These are phyloP conservation scores for Backusella sp. DNA, from an alignment of 192 early-diverging fungal genomes.

Conservation along the genomic window DNA sequence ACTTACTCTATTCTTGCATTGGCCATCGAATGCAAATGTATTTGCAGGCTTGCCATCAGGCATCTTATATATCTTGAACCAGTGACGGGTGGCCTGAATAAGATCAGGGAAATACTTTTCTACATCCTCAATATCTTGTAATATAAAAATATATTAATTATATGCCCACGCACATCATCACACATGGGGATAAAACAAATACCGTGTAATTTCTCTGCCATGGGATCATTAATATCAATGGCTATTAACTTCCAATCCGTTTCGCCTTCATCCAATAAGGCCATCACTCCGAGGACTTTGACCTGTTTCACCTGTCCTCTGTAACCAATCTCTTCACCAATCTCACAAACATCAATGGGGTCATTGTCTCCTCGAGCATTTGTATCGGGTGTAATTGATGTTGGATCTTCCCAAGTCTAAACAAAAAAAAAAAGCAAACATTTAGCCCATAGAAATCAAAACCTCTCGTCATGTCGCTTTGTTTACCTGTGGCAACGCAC, in stretches of 20 bases:
- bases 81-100: slow-evolving; percentile 94
- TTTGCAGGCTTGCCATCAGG: slow-evolving; percentile 99
- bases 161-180: background rate
- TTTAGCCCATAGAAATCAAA: background rate
- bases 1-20: slow-evolving; percentile 70
- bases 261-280: slow-evolving; percentile 97
- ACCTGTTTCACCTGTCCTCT: slow-evolving; percentile 98
- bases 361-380: slow-evolving; percentile 96
- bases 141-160: slow-evolving; percentile 48
- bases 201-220: slow-evolving; percentile 93
- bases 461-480: background rate
- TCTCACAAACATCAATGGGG: slow-evolving; percentile 97
- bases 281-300: slow-evolving; percentile 98
- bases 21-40: slow-evolving; percentile 95
- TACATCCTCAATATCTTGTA: slow-evolving; percentile 92
- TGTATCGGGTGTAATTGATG: slow-evolving; percentile 83
- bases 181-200: background rate
- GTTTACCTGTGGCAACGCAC: slow-evolving; percentile 91
- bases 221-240: slow-evolving; percentile 96
- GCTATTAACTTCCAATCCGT: slow-evolving; percentile 99
- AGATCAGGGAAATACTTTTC: slow-evolving; percentile 96
- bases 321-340: slow-evolving; percentile 91
- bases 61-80: slow-evolving; percentile 99
- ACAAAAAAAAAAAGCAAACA: background rate
- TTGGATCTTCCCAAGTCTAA: slow-evolving; percentile 98